Base-by-base conservation (phyloP, 2,329 filamentous ascomycete species). In the Sporothrix brunneoviolacea region DNA sequence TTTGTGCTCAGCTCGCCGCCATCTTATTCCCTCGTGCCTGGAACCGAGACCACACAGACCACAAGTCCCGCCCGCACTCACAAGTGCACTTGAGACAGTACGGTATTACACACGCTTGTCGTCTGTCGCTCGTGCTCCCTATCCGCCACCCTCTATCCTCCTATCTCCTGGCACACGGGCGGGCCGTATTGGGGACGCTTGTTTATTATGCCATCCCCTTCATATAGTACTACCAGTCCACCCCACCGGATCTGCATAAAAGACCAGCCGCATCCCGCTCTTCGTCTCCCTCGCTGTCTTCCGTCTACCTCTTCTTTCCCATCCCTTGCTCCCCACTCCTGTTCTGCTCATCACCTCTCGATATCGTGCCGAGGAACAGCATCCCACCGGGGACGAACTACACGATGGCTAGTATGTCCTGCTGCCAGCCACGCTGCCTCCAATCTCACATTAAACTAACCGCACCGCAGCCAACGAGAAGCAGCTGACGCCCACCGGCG, bases 391-490 rank as follows among this genome's bases (percentile, higher is more conserved):
- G 35, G 18, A 36, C 35, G 18, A 19, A n/a, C 4, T 9, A 15
- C 35, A 36, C 35, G 13, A 36, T 36, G 35, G 35, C n/a, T 9
- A 8, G 35, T 36, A 36, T 36, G 35, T 36, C 9, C 12, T 24
- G 37, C 24, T 28, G 6, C 12, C 18, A 19, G 12, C 18, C 4
- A 19, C 18, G 15, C 42, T 48, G 42, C 13, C 9, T 5, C 6
- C 47, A n/a, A n/a, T n/a, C n/a, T n/a, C n/a, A n/a, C n/a, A n/a
- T n/a, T n/a, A n/a, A n/a, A n/a, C n/a, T n/a, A n/a, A n/a, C n/a
- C n/a, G n/a, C n/a, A n/a, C n/a, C n/a, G n/a, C n/a, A 55, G 53
- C 40, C 30, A 46, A 30, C 39, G 52, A 54, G 27, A 54, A 54
- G 30, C 21, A 28, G 15, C 24, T 32, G 30, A 35, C 35, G 12